phyloP scores from a whole-genome alignment of 2,329 filamentous ascomycete species.

The Alternaria sp. region DNA sequence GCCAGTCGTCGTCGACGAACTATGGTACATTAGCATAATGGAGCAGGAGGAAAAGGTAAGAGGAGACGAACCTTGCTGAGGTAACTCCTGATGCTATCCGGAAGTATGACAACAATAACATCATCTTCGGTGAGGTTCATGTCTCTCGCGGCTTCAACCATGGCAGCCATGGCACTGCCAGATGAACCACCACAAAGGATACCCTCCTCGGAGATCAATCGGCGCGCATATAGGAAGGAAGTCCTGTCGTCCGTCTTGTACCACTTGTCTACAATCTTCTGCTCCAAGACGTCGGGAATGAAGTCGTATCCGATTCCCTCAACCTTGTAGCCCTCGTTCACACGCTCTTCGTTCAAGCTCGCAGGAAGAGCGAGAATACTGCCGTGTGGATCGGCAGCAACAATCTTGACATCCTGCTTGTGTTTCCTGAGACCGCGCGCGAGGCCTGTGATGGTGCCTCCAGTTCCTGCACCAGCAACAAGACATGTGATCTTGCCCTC shows the following conservation, averaged over 20 bases:
- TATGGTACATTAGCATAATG: constrained; percentile 39
- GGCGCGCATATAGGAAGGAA: constrained; percentile 87
- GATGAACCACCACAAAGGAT: constrained; percentile 92
- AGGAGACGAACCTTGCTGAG: constrained; percentile 74
- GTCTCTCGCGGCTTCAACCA: constrained; percentile 79
- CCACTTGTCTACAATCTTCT: constrained; percentile 84
- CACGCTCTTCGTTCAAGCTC: constrained; percentile 77
- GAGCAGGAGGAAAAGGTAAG: not conserved
- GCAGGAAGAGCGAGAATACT: constrained; percentile 88
- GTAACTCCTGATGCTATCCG: constrained; percentile 97
- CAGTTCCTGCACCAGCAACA: constrained; percentile 92
- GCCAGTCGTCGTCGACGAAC: constrained; percentile 99
- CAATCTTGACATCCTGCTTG: constrained; percentile 82
- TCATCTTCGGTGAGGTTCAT: constrained; percentile 81
- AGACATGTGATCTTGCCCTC: constrained; percentile 81
- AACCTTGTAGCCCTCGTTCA: constrained; percentile 92
- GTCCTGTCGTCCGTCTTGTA: constrained; percentile 97
- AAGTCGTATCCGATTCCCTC: constrained; percentile 99
- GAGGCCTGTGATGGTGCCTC: constrained; percentile 92
- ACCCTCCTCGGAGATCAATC: constrained; percentile 92
- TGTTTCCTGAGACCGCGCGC: constrained; percentile 87
- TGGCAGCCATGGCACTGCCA: constrained; percentile 87
- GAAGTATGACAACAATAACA: constrained; percentile 87
- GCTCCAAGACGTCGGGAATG: constrained; percentile 90
- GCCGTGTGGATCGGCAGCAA: constrained; percentile 91